Evolutionary conservation across 1,139 yeast genomes (phyloP).

Genomic region (Dujonia santamariae): DNA sequence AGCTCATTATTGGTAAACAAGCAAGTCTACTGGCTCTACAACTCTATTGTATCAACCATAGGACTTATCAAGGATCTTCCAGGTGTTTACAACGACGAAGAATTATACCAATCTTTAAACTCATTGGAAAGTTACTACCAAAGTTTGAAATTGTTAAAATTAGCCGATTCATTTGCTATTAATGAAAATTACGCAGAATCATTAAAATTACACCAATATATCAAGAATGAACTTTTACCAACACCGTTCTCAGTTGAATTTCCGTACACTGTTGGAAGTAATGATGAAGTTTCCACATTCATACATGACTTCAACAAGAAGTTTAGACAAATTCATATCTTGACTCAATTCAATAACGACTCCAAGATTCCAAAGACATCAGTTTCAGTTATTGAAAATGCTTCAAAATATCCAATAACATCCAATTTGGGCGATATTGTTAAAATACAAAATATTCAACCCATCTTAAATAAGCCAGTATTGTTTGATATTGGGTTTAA

Average conservation of each 20-base stretch:
- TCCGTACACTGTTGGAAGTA: conserved; percentile 38
- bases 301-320: conserved; percentile 23
- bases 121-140: conserved; percentile 46
- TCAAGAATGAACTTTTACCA: conserved; percentile 21
- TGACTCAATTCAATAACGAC: conserved; percentile 46
- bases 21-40: conserved; percentile 49
- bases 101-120: conserved; percentile 52
- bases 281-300: conserved; percentile 30
- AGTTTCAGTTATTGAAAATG: conserved; percentile 43
- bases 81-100: conserved; percentile 87
- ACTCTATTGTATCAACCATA: conserved; percentile 45
- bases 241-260: conserved; percentile 26
- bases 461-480: conserved; percentile 80
- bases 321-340: conserved; percentile 43
- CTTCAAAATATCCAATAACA: conserved; percentile 42
- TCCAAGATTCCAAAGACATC: conserved; percentile 10
- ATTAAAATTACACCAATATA: conserved; percentile 46
- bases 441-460: conserved; percentile 43
- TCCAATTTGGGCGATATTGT: conserved; percentile 41
- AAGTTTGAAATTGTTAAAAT: conserved; percentile 37
- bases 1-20: conserved; percentile 24
- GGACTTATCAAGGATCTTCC: conserved; percentile 72
- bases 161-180: conserved; percentile 51
- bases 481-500: conserved; percentile 87
- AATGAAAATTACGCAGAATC: conserved; percentile 50